Base-by-base conservation (phyloP, 257 asterid genomes). In the Thymus mandschuricus region DNA sequence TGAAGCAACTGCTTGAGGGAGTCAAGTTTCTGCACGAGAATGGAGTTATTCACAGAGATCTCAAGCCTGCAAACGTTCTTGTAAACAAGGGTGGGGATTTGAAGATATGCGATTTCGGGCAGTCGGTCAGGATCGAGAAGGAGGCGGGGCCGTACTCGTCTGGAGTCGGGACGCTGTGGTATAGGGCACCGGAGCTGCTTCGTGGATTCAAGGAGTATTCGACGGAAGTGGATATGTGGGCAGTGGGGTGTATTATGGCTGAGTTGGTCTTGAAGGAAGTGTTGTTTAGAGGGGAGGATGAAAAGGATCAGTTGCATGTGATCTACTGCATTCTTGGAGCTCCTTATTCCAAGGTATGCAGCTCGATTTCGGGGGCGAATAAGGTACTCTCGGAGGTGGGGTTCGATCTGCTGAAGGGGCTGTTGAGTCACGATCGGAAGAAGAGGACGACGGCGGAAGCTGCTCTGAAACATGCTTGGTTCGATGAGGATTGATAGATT, bases 391-490 rank as follows among this genome's bases (percentile, higher is more conserved):
- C 31, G 0, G 65, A 60, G 0, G 46, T 1, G 7, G 65, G 65
- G 13, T 34, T 60, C 33, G 65, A 60, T 60, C 65, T 60, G 45
- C 12, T 60, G 1, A 33, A 6, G 4, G 12, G 48, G 1, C 4
- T 35, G 12, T 8, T 60, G n/a, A 13, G 12, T 3, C 8, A n/a
- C n/a, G 66, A 60, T 60, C 29, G 13, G 0, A 60, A 8, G 1
- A 38, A 60, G 13, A 60, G 66, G 46, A 12, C 38, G 28, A 60
- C 65, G 2, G 29, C 66, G 3, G 12, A 8, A n/a, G 0, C 31
- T 60, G 49, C 66, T 35, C 48, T 60, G 7, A 13, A n/a, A n/a
- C 66, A 60, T 60, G 48, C 2, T 3, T 60, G 66, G 66, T 60
- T 60, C 10, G 0, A 31, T 1, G 31, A 15, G 8, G 58, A 52